phyloP scores from a whole-genome alignment of 148 eudicot species.

The Diospyros lotus region DNA sequence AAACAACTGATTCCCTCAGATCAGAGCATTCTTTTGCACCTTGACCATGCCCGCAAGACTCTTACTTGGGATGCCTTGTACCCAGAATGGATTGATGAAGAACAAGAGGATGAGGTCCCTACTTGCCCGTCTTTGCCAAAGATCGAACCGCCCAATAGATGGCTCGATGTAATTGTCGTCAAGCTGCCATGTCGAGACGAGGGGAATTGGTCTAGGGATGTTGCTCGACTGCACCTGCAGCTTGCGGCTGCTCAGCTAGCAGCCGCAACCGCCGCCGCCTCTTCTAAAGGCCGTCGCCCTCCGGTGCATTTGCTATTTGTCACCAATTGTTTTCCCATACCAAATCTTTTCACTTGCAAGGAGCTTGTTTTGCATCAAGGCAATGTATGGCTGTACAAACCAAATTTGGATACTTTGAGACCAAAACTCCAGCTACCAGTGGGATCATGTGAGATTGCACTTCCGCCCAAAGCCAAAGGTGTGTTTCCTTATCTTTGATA shows the following conservation, averaged over 20 bases:
- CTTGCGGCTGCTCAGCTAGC: slow-evolving; percentile 63
- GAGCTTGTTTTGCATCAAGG: slow-evolving; percentile 62
- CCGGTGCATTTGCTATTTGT: slow-evolving; percentile 58
- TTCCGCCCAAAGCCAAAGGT: slow-evolving; percentile 61
- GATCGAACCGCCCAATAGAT: slow-evolving; percentile 40
- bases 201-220: slow-evolving; percentile 72
- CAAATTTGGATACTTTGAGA: slow-evolving; percentile 43
- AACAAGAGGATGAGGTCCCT: slow-evolving; percentile 61
- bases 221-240: slow-evolving; percentile 73
- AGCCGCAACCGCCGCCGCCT: no score
- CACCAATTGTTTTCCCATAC: slow-evolving; percentile 63
- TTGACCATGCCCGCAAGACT: slow-evolving; percentile 38
- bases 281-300: slow-evolving; percentile 38
- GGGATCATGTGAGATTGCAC: slow-evolving; percentile 87
- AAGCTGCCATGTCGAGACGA: slow-evolving; percentile 61
- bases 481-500: neutral
- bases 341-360: slow-evolving; percentile 66
- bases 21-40: slow-evolving; percentile 34
- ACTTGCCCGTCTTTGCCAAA: slow-evolving; percentile 58
- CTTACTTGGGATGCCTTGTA: slow-evolving; percentile 64
- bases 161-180: slow-evolving; percentile 52
- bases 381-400: slow-evolving; percentile 60
- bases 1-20: slow-evolving; percentile 33
- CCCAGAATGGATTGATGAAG: slow-evolving; percentile 93
- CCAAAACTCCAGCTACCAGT: slow-evolving; percentile 69